A percentile compares a stretch with the other conserved stretches of the same genome.
Evolutionary conservation across 2,329 filamentous ascomycete genomes (phyloP).

Genomic region (Ophiostoma fasciatum): DNA sequence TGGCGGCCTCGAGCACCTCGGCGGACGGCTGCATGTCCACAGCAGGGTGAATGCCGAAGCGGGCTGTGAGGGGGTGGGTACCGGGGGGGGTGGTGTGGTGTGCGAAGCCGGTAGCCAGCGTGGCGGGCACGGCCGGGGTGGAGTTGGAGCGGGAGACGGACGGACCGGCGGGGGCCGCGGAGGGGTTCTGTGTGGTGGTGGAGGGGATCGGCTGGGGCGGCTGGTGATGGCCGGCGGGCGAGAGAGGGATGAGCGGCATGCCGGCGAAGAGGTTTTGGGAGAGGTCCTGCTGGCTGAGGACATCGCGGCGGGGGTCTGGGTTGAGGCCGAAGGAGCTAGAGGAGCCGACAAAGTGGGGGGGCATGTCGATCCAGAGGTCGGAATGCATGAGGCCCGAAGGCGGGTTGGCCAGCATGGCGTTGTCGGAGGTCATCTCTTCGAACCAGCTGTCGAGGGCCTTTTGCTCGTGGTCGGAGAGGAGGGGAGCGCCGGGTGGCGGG

Average conservation of each 20-base stretch:
- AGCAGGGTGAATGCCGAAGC: conserved; percentile 4
- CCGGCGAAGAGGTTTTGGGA: conserved; percentile 14
- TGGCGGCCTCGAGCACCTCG: conserved; percentile 45
- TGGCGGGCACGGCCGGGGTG: not conserved
- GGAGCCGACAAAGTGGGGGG: conserved; percentile 51
- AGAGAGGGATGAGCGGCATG: conserved; percentile 13
- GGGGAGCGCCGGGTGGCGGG: conserved; percentile 47
- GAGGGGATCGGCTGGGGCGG: conserved; percentile 12
- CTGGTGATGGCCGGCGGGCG: too few relatives aligned
- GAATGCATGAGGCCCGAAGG: conserved; percentile 35
- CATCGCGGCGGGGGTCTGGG: conserved; percentile 17
- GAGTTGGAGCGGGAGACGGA: conserved; percentile 2
- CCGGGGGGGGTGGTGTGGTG: not conserved
- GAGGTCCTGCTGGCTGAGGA: conserved; percentile 15
- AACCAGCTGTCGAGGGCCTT: conserved; percentile 45
- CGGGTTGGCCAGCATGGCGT: conserved; percentile 11
- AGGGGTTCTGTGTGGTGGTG: too few relatives aligned
- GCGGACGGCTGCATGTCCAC: conserved; percentile 24
- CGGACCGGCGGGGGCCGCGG: conserved; percentile 7
- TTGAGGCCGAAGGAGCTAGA: conserved; percentile 48
- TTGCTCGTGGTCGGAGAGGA: conserved; percentile 48
- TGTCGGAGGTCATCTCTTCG: conserved; percentile 35
- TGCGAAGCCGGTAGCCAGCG: not conserved
- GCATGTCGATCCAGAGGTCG: conserved; percentile 42
- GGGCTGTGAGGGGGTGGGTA: not conserved